A percentile compares a stretch with the other conserved stretches of the same genome.
phyloP scores from a whole-genome alignment of 257 asterid species.

The Solanum clarkiae region DNA sequence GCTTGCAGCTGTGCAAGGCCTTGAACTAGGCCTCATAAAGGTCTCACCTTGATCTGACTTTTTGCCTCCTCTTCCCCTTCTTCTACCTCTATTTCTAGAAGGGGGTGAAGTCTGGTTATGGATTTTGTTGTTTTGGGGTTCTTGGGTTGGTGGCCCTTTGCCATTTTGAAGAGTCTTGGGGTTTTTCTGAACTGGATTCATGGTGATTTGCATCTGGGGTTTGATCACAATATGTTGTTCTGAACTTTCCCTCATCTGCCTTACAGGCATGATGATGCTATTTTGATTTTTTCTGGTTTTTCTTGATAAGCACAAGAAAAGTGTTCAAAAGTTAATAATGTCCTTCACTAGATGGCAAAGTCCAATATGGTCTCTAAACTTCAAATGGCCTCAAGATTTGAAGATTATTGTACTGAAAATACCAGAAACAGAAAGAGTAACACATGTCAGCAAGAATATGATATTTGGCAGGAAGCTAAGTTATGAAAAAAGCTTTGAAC shows the following conservation, averaged over 20 bases:
- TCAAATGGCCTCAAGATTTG: slow-evolving; percentile 23
- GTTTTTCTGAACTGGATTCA: slow-evolving; percentile 33
- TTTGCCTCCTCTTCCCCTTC: slow-evolving; percentile 76
- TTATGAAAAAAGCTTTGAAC: slow-evolving; percentile 22
- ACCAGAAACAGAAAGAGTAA: slow-evolving; percentile 26
- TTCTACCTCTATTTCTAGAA: slow-evolving; percentile 59
- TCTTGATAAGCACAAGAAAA: background rate
- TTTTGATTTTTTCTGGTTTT: background rate
- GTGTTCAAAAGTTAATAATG: background rate
- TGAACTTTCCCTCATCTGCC: slow-evolving; percentile 70
- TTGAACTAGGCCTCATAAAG: slow-evolving; percentile 71
- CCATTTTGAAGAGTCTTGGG: slow-evolving; percentile 47
- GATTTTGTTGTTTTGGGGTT: slow-evolving; percentile 32
- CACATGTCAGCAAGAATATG: slow-evolving; percentile 41
- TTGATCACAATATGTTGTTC: slow-evolving; percentile 64
- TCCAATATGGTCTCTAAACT: slow-evolving; percentile 12
- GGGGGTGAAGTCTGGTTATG: slow-evolving; percentile 54
- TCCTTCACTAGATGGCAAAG: slow-evolving; percentile 9
- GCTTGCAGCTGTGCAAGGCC: slow-evolving; percentile 71
- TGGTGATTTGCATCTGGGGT: slow-evolving; percentile 42
- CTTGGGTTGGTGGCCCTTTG: slow-evolving; percentile 49
- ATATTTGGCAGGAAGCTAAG: slow-evolving; percentile 17
- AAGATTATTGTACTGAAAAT: slow-evolving; percentile 44
- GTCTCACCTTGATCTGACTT: slow-evolving; percentile 75
- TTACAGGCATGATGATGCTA: slow-evolving; percentile 54